Evolutionary conservation across 2,329 filamentous ascomycete species (phyloP), one percentile per base, ranked within the genome.

Genomic region (Ascochyta rabiei): DNA sequence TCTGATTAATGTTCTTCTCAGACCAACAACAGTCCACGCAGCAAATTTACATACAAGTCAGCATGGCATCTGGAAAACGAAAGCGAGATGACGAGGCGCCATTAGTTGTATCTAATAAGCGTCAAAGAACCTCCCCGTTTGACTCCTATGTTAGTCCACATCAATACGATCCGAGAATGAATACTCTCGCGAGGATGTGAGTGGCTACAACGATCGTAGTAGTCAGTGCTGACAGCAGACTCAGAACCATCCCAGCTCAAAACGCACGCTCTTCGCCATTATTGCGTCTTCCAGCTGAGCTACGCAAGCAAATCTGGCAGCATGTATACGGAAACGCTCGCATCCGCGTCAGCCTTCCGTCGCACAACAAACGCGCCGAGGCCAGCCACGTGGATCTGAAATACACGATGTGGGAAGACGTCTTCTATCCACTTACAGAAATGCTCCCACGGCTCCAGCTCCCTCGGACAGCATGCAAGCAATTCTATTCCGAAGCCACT

Each of bases 1-100:
- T 37, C 34, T 37, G 16, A 3, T 6, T 21, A 2, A 9, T 19
- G 34, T 18, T 37, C 2, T 2, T 12, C 24, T 16, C 6, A 9
- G 6, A 10, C 9, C 13, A n/a, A n/a, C 12, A n/a, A 26, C 6
- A n/a, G 30, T 4, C 30, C 5, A 26, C 38, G n/a, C 19, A 8
- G 21, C 4, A 26, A n/a, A 24, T 16, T 16, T 5, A 23, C 33
- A 18, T 8, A 31, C 15, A 12, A 40, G 6, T 28, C 7, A 33
- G 16, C 16, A 41, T 52, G 48, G n/a, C 88, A 1, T 77, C 92
- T n/a, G 88, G 88, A 0, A 85, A 88, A 63, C 77, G 86, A 44
- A 84, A 81, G 68, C 69, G 78, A 40, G 68, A 73, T 41, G 75
- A 75, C 26, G 73, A 72, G 4, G 66, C 10, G 12, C 16, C n/a